phyloP scores from a whole-genome alignment of 768 basidiomycete genomes.

The Lactarius pseudohatsudake region DNA sequence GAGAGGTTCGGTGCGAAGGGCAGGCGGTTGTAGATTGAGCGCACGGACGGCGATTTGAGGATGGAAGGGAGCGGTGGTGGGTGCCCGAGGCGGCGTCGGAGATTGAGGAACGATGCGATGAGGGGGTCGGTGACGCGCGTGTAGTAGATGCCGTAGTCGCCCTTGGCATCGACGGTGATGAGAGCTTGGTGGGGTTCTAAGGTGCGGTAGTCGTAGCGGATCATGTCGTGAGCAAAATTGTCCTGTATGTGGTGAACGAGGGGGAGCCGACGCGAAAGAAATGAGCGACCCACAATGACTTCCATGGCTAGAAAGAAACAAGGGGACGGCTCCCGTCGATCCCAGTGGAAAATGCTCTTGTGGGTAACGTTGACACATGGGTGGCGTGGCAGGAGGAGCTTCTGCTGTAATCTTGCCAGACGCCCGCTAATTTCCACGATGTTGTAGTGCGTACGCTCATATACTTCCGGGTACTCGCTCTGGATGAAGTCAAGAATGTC shows the following conservation, averaged over 20 bases:
- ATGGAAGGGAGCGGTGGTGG: conserved; percentile 56
- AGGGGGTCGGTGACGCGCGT: conserved; percentile 83
- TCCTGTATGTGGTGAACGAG: conserved; percentile 50
- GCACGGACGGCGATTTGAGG: conserved; percentile 56
- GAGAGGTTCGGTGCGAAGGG: conserved; percentile 93
- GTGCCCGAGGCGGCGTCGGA: conserved; percentile 60
- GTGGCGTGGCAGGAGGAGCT: conserved; percentile 61
- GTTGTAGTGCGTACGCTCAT: conserved; percentile 87
- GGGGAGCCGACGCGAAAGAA: neutral
- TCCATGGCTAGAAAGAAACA: conserved; percentile 96
- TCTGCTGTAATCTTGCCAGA: conserved; percentile 68
- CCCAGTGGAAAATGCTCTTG: conserved; percentile 86
- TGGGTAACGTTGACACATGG: conserved; percentile 68
- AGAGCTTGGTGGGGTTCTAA: conserved; percentile 82
- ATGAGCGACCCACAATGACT: conserved; percentile 69
- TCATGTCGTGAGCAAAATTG: conserved; percentile 94
- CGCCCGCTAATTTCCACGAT: conserved; percentile 93
- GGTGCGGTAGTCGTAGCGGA: conserved; percentile 83
- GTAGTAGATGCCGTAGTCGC: conserved; percentile 85
- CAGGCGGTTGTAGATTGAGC: conserved; percentile 63
- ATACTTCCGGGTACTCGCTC: conserved; percentile 83
- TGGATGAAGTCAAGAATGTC: conserved; percentile 83
- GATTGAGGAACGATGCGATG: conserved; percentile 70
- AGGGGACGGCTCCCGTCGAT: conserved; percentile 68
- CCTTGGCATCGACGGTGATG: conserved; percentile 72